Base-by-base conservation (phyloP, 257 asterid genomes). In the Plantago major region DNA sequence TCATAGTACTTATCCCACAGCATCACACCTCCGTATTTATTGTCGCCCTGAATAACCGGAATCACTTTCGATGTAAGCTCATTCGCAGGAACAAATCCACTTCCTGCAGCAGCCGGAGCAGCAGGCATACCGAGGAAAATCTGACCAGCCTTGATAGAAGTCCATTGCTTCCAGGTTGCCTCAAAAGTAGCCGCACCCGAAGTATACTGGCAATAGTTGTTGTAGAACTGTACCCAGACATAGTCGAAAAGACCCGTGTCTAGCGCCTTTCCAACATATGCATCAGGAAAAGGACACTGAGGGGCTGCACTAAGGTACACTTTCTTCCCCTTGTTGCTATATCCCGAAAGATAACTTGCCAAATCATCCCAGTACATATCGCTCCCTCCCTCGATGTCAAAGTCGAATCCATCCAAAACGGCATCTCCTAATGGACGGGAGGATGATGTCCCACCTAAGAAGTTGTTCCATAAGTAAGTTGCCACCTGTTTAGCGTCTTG, bases 241-340 rank as follows among this genome's bases (percentile, higher is more conserved):
- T 60, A 71, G 70, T 78, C 78, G 65, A 78, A 74, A 4, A 78
- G 65, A 1, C 78, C 81, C 0, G 84, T 78, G 22, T 65, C 57
- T 1, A 78, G 72, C 1, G 84, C 84, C 7, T 58, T 62, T 6
- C 78, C 78, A 6, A 71, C 12, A 45, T 52, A 66, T 26, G 58
- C 54, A 69, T 81, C 88, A 1, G 82, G 88, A 43, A 75, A 78
- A 4, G 82, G 84, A 70, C 82, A 76, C 42, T 81, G 82, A 6
- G 84, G 82, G 9, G 88, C 84, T 11, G 81, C 84, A 4, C 68
- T 81, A 37, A 81, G 58, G 73, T 81, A 76, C 22, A 78, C 79
- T 67, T 81, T 73, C 76, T 65, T 77, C 5, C 79, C 84, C 11
- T 17, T 62, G 8, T 22, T 67, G 74, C 79, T 55, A 17, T 74